Conservation (phyloP, 202 grass and related monocot species). For the Carex sylvatica region DNA sequence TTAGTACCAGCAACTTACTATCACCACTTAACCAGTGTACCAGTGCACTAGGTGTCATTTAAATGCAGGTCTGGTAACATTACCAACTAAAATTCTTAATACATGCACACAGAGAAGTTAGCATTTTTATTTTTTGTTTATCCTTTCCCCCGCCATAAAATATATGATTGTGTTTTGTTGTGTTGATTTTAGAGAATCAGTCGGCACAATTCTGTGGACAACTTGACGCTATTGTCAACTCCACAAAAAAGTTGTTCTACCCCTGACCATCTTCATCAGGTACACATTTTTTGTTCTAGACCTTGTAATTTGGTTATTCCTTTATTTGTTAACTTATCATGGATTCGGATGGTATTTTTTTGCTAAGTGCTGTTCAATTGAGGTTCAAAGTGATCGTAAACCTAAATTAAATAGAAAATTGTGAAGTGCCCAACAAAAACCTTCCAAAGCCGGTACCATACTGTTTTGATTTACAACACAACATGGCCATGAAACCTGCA, state of each 20-base stretch:
- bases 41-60: background rate
- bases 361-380: background rate
- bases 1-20: background rate
- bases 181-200: constrained; percentile 19
- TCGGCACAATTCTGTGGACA: constrained; percentile 8
- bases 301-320: background rate
- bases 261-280: background rate
- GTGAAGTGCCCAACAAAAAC: background rate
- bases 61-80: background rate
- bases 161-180: background rate
- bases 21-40: background rate
- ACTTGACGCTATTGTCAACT: background rate
- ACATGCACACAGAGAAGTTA: background rate
- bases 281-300: background rate
- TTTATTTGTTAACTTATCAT: background rate
- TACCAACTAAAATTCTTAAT: background rate
- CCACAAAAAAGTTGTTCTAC: too few species aligned
- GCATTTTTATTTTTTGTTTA: background rate
- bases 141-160: background rate
- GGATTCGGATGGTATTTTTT: background rate
- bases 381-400: background rate
- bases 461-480: background rate
- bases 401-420: background rate
- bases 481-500: background rate
- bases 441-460: too few species aligned